Conservation (phyloP, 2,329 filamentous ascomycete genomes). For the Rhynchosporium secalis region DNA sequence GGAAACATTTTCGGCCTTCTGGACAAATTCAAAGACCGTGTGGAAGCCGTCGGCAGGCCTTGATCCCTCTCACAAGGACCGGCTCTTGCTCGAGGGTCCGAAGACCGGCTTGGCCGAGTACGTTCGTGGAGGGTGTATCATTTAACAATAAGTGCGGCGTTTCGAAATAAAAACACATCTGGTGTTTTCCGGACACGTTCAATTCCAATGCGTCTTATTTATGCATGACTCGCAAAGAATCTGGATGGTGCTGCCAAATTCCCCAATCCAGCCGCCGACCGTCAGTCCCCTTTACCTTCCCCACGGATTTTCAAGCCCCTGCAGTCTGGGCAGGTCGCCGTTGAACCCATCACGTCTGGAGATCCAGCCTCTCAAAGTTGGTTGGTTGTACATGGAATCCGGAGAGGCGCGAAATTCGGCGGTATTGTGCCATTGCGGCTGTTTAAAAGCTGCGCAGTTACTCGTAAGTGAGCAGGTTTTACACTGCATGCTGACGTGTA, state of each 20-base stretch:
- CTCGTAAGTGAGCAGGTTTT: neutral
- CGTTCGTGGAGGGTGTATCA: too few relatives aligned
- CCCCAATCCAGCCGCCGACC: conserved; percentile 2
- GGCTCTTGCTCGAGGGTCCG: neutral
- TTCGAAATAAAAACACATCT: too few relatives aligned
- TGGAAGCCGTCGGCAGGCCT: neutral
- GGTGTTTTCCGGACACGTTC: neutral
- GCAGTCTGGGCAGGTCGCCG: neutral
- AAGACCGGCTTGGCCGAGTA: too few relatives aligned
- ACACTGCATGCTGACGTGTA: neutral
- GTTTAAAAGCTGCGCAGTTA: neutral
- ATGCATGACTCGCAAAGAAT: neutral
- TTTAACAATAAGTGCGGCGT: too few relatives aligned
- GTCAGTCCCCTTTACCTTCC: neutral
- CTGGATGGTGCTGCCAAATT: neutral
- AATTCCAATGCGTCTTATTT: conserved; percentile 1
- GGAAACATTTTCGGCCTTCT: neutral
- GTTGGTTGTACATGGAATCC: neutral
- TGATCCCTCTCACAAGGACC: neutral
- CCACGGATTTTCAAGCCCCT: neutral
- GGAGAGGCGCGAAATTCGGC: neutral
- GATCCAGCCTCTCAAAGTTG: neutral
- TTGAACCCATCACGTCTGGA: neutral
- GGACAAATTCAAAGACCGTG: neutral
- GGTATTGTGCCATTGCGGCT: neutral